Evolutionary conservation across 2,329 filamentous ascomycete genomes (phyloP).

Genomic region (Meredithiella fracta): DNA sequence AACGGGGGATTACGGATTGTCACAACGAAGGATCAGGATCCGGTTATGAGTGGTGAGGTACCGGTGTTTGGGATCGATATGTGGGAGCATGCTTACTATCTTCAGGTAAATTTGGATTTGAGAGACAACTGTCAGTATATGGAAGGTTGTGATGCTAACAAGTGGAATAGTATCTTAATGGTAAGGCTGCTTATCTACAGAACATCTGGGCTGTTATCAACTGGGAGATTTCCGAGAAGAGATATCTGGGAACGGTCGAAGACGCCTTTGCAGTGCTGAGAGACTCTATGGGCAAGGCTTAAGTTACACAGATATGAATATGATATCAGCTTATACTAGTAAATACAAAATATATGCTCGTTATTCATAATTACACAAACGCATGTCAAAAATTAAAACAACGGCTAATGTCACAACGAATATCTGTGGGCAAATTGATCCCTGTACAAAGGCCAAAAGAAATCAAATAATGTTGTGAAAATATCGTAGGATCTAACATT

Average conservation of each 20-base stretch:
- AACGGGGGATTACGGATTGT: conserved; percentile 48
- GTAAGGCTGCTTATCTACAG: conserved; percentile 57
- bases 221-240: conserved; percentile 53
- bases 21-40: conserved; percentile 78
- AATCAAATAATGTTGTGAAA: no score
- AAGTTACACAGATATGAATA: no score
- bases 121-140: not conserved
- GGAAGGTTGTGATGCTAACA: not conserved
- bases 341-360: no score
- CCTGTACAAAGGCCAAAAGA: no score
- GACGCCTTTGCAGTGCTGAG: conserved; percentile 30
- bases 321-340: no score
- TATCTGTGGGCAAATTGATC: no score
- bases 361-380: no score
- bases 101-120: conserved; percentile 51
- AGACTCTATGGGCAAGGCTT: conserved; percentile 24
- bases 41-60: conserved; percentile 45
- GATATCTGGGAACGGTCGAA: conserved; percentile 35
- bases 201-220: conserved; percentile 68
- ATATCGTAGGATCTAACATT: no score
- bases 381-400: no score
- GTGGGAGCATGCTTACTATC: conserved; percentile 89
- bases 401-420: no score
- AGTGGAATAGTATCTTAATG: conserved; percentile 52
- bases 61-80: conserved; percentile 69